phyloP scores from a whole-genome alignment of 2,329 filamentous ascomycete genomes.

The Ambrosiella cleistominuta region DNA sequence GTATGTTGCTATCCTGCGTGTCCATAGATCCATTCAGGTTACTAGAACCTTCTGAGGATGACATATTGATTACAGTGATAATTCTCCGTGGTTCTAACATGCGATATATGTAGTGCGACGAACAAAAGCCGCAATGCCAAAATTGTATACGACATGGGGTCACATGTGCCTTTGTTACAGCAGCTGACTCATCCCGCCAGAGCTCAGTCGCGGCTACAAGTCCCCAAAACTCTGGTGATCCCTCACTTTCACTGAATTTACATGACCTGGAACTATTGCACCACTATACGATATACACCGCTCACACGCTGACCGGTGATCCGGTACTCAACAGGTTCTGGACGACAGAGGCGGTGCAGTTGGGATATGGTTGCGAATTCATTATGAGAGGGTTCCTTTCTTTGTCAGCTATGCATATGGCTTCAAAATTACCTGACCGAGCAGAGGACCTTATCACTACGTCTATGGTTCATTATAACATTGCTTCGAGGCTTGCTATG shows the following conservation, averaged over 20 bases:
- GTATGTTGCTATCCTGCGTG: constrained; percentile 3
- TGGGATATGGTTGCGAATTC: constrained; percentile 28
- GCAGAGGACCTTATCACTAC: constrained; percentile 10
- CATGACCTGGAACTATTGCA: constrained; percentile 34
- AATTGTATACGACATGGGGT: constrained; percentile 17
- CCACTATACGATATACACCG: constrained; percentile 32
- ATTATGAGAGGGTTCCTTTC: constrained; percentile 33
- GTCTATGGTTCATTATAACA: constrained; percentile 17
- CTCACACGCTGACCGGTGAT: constrained; percentile 26
- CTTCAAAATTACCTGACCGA: constrained; percentile 16
- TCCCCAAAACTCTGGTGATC: constrained; percentile 5
- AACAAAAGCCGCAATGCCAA: constrained; percentile 16
- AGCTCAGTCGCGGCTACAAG: constrained; percentile 8
- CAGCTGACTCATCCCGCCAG: constrained; percentile 10
- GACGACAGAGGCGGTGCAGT: constrained; percentile 28
- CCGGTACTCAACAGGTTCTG: constrained; percentile 27
- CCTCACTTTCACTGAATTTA: constrained; percentile 19
- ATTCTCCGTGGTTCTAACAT: not conserved
- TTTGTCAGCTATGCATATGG: constrained; percentile 31
- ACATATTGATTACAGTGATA: not conserved
- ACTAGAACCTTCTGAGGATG: not conserved
- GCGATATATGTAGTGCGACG: constrained; percentile 15
- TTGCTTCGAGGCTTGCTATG: constrained; percentile 18
- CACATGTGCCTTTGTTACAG: constrained; percentile 15
- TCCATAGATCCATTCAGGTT: not conserved